Percentiles rank a stretch among this genome's conserved stretches.
Conservation (phyloP, 2,329 filamentous ascomycete genomes). For the Aspergillus sp. region DNA sequence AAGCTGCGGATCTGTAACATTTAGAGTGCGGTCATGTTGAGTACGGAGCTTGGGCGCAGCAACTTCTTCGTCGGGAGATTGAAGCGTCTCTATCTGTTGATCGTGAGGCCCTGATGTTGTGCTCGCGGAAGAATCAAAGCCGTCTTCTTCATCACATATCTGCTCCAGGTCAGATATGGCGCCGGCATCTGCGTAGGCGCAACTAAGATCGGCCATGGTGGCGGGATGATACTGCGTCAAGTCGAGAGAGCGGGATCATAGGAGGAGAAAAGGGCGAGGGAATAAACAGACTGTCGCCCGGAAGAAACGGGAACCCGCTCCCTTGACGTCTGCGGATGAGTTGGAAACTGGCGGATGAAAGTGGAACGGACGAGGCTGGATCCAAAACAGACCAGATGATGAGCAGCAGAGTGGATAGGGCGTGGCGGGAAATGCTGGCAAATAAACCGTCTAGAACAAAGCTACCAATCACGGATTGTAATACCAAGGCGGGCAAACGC, state of each 20-base stretch:
- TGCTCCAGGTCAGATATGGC: conserved; percentile 23
- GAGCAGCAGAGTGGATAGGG: conserved; percentile 7
- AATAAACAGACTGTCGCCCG: neutral
- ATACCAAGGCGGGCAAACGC: conserved; percentile 6
- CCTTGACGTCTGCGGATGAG: conserved; percentile 1
- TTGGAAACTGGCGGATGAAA: conserved; percentile 1
- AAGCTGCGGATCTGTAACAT: neutral
- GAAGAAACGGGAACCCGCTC: conserved; percentile 1
- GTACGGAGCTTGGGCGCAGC: neutral
- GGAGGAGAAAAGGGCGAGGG: neutral
- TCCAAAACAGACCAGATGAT: conserved; percentile 9
- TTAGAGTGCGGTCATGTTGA: neutral
- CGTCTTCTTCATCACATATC: conserved; percentile 34
- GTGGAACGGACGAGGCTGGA: conserved; percentile 14
- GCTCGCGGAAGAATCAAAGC: conserved; percentile 28
- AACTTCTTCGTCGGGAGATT: conserved; percentile 9
- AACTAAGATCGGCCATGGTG: conserved; percentile 27
- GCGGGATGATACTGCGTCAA: conserved; percentile 8
- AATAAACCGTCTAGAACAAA: conserved; percentile 8
- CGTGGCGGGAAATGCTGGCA: conserved; percentile 13
- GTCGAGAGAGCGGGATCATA: neutral
- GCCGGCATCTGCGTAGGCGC: conserved; percentile 24
- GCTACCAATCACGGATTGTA: conserved; percentile 15
- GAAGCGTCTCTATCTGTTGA: conserved; percentile 11
- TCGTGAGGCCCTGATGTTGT: conserved; percentile 23